These are phyloP conservation scores for Picochlorum sp. DNA, from an alignment of 139 green algal species.

Conservation along the genomic window DNA sequence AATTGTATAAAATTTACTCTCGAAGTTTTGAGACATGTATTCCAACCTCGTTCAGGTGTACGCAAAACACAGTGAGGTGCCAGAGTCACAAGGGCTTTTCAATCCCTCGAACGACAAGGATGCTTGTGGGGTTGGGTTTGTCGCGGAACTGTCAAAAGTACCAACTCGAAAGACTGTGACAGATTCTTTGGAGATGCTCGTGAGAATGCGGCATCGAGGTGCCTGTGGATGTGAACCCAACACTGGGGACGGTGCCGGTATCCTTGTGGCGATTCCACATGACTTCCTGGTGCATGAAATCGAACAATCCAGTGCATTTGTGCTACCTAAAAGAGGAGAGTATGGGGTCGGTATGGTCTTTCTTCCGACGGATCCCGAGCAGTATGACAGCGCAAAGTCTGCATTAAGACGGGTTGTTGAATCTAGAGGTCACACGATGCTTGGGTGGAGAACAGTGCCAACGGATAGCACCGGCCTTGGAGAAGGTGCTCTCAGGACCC, in stretches of 20 bases:
- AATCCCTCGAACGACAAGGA: constrained; percentile 65
- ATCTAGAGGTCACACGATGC: constrained; percentile 53
- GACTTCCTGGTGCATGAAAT: constrained; percentile 63
- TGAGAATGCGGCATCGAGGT: constrained; percentile 78
- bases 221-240: constrained; percentile 92
- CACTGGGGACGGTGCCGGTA: constrained; percentile 85
- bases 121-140: constrained; percentile 84
- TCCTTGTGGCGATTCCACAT: constrained; percentile 83
- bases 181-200: constrained; percentile 85
- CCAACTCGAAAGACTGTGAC: constrained; percentile 60
- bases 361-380: constrained; percentile 61
- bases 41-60: constrained; percentile 14
- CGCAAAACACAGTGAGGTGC: constrained; percentile 25
- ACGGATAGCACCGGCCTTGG: constrained; percentile 77
- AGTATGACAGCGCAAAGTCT: constrained; percentile 43
- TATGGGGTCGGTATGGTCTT: constrained; percentile 85
- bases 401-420: constrained; percentile 49
- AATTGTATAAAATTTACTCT: too few species aligned
- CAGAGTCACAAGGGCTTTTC: constrained; percentile 29
- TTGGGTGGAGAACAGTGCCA: constrained; percentile 83
- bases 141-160: constrained; percentile 75
- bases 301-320: constrained; percentile 52
- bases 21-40: too few species aligned
- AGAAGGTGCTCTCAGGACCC: constrained; percentile 50
- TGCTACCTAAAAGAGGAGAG: constrained; percentile 59